Evolutionary conservation across 2,329 filamentous ascomycete genomes (phyloP).

Genomic region (Ophiocordyceps sinensis): DNA sequence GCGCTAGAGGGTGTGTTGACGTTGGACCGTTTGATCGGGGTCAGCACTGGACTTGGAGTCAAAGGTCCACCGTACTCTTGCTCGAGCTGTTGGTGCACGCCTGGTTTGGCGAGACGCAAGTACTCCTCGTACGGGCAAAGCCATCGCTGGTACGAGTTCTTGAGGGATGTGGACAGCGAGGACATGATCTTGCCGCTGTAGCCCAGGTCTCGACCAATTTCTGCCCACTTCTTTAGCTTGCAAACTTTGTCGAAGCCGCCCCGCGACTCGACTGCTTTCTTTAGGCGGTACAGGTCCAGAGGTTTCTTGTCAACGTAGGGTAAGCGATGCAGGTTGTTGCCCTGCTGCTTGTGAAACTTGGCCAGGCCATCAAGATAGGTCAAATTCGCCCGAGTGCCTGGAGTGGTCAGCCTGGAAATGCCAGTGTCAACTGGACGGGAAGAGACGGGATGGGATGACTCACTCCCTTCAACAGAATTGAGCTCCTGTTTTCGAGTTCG

Average conservation of each 20-base stretch:
- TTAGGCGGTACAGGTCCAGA: constrained; percentile 85
- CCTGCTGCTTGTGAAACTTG: constrained; percentile 95
- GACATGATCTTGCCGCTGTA: constrained; percentile 99
- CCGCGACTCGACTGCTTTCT: constrained; percentile 88
- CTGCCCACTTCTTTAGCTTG: constrained; percentile 97
- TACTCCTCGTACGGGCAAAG: constrained; percentile 95
- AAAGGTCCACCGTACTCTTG: constrained; percentile 84
- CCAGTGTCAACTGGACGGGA: neutral
- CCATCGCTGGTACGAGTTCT: constrained; percentile 97
- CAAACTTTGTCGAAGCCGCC: constrained; percentile 95
- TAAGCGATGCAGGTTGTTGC: constrained; percentile 82
- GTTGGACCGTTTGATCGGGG: constrained; percentile 52
- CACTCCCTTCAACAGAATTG: constrained; percentile 96
- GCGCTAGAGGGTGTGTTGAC: constrained; percentile 44
- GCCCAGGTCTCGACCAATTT: constrained; percentile 89
- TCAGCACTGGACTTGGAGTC: constrained; percentile 58
- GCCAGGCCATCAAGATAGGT: constrained; percentile 90
- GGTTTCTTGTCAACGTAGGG: constrained; percentile 97
- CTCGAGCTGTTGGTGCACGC: constrained; percentile 91
- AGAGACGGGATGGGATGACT: constrained; percentile 18
- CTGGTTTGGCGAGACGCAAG: constrained; percentile 75
- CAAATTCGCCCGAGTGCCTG: constrained; percentile 85
- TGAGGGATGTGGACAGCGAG: constrained; percentile 88
- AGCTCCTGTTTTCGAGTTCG: constrained; percentile 90
- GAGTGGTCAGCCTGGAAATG: neutral